A percentile compares a stretch with the other conserved stretches of the same genome.
Evolutionary conservation across 2,329 filamentous ascomycete genomes (phyloP).

Genomic region (Cryphonectria japonica): DNA sequence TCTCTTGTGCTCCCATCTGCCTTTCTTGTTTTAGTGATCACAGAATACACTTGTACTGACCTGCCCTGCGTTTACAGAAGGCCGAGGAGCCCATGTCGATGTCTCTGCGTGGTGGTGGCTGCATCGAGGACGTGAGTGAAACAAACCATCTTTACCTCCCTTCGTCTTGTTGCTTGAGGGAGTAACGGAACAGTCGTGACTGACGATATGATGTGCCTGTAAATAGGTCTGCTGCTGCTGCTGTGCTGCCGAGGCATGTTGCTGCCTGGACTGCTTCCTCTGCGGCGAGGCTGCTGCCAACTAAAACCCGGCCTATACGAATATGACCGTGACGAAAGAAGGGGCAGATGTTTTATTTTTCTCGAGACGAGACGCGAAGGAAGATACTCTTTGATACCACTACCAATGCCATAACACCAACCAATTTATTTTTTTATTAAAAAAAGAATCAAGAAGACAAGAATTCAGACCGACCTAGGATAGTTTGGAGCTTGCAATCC

Average conservation of each 20-base stretch:
- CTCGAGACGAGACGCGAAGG: background rate
- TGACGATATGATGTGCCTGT: background rate
- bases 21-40: background rate
- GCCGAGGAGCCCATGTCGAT: constrained; percentile 34
- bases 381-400: constrained; percentile 11
- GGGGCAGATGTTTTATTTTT: background rate
- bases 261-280: constrained; percentile 22
- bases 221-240: constrained; percentile 19
- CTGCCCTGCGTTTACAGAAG: constrained; percentile 16
- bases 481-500: background rate
- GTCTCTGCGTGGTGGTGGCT: constrained; percentile 34
- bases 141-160: background rate
- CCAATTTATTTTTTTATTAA: too few relatives aligned
- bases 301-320: constrained; percentile 7
- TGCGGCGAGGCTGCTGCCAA: constrained; percentile 18
- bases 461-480: background rate
- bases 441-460: too few relatives aligned
- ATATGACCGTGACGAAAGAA: constrained; percentile 10
- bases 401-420: background rate
- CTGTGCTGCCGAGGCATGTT: constrained; percentile 16
- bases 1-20: background rate
- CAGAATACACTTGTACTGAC: background rate
- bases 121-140: constrained; percentile 29
- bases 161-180: background rate
- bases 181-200: background rate